Evolutionary conservation across 176 grass and related monocot genomes (phyloP), one percentile per base, ranked within the genome.

Genomic region (Phoenix roebelenii): DNA sequence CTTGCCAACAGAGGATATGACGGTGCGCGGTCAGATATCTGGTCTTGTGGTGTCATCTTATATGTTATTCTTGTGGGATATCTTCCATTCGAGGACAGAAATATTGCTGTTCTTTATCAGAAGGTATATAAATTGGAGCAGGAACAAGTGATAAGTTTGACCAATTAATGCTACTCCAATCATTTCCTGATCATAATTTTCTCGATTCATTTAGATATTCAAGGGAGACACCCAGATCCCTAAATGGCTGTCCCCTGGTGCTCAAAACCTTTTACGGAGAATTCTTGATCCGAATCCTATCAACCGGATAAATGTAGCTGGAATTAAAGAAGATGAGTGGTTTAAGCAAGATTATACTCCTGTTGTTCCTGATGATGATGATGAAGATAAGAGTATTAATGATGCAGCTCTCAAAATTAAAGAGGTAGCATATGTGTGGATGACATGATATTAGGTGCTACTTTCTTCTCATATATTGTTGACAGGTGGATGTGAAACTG

Each of bases 11-110:
- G 64, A 85, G 93, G 93, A 19, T 98, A 92, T 58, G 93, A 92
- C 61, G 93, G 93, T 15, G 63, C 93, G 4, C 58, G 82, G 55
- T 81, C 93, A 15, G 93, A 98, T 64, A 74, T 98, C 28, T 98
- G 93, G 93, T 98, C 93, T 50, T 92, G 93, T 65, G 87, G 93
- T 56, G 87, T 78, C 52, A 88, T 98, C 65, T 72, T 98, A 23
- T 98, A 92, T 58, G 93, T 89, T 6, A 92, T 98, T 61, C 87
- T 98, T 61, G 92, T 84, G 30, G 88, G 76, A 52, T 76, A 74
- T 64, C 71, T 98, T 71, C 93, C 93, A 51, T 98, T 92, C 58
- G 88, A 98, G 14, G 88, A 85, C 23, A 64, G 72, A 67, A 98
- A 98, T 73, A 19, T 74, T 49, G 78, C 78, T 80, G 76, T 76